These are phyloP conservation scores for Salix koriyanagi DNA, from an alignment of 345 rosid genomes.

Conservation along the genomic window DNA sequence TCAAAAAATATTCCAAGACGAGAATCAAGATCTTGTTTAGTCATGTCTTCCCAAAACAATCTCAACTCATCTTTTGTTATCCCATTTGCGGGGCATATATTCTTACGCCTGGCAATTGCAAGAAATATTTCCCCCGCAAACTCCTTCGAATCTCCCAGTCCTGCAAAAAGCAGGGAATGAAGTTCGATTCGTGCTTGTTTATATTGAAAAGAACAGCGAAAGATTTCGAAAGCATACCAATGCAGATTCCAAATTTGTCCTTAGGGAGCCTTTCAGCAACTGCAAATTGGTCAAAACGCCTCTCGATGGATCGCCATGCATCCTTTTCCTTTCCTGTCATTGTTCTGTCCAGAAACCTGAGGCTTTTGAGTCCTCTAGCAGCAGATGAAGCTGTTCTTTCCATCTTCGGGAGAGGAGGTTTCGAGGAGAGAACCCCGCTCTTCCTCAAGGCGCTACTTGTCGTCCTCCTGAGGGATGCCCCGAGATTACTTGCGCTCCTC, in stretches of 20 bases:
- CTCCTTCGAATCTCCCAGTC: constrained; percentile 88
- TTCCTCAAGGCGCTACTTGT: constrained; percentile 44
- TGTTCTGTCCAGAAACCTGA: constrained; percentile 76
- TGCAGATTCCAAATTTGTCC: constrained; percentile 74
- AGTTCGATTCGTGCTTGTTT: background rate
- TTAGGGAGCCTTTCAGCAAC: constrained; percentile 46
- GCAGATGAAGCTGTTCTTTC: constrained; percentile 60
- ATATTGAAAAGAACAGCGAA: background rate
- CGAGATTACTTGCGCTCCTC: constrained; percentile 7
- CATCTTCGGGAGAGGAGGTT: constrained; percentile 28
- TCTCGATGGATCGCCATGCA: constrained; percentile 80
- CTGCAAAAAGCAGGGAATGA: constrained; percentile 21
- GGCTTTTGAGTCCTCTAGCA: constrained; percentile 67
- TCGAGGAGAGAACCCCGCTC: constrained; percentile 22
- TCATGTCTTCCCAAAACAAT: constrained; percentile 88
- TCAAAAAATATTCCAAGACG: constrained; percentile 92
- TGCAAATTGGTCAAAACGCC: constrained; percentile 61
- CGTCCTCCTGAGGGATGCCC: constrained; percentile 17
- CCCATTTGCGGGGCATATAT: constrained; percentile 45
- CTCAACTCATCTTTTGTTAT: constrained; percentile 58
- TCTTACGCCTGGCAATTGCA: constrained; percentile 68
- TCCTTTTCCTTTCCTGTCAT: constrained; percentile 69
- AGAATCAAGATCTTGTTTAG: constrained; percentile 64
- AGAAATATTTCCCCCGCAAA: constrained; percentile 76
- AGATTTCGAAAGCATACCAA: constrained; percentile 37